These are phyloP conservation scores for Cyanodermella asteris DNA, from an alignment of 2,329 filamentous ascomycete genomes.

Conservation along the genomic window DNA sequence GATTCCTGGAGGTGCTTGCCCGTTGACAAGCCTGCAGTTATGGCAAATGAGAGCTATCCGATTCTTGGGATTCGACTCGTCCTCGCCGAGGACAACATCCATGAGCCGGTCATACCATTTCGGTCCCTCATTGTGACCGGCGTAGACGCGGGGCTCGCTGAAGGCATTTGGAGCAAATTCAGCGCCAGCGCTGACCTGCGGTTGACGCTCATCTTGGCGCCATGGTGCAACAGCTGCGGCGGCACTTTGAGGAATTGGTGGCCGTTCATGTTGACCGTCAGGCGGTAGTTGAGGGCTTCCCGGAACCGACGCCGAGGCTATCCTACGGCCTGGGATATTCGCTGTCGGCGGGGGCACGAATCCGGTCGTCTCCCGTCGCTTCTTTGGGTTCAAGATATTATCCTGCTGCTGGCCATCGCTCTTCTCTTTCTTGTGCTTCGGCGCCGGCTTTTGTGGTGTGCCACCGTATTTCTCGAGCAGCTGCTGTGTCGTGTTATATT, in stretches of 20 bases:
- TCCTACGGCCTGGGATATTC: constrained; percentile 33
- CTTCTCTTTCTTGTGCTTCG: constrained; percentile 9
- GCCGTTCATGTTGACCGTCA: constrained; percentile 6
- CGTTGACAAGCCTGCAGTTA: constrained; percentile 73
- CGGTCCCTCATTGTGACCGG: constrained; percentile 20
- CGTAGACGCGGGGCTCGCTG: constrained; percentile 11
- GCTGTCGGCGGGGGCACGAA: constrained; percentile 41
- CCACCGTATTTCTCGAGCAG: constrained; percentile 86
- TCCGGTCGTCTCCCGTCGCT: constrained; percentile 22
- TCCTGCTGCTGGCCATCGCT: constrained; percentile 13
- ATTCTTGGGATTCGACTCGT: constrained; percentile 82
- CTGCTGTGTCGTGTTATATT: constrained; percentile 85
- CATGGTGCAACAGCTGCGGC: constrained; percentile 5
- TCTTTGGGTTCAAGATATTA: constrained; percentile 3
- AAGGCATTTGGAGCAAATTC: constrained; percentile 29
- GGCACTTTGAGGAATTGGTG: background rate
- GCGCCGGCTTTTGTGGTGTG: constrained; percentile 22
- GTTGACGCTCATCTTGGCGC: constrained; percentile 8
- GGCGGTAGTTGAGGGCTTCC: constrained; percentile 12
- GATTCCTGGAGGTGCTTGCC: constrained; percentile 77
- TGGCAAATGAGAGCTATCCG: constrained; percentile 69
- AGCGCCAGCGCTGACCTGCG: no score
- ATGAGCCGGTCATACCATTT: constrained; percentile 92
- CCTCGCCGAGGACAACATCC: constrained; percentile 80
- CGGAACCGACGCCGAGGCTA: constrained; percentile 8